Percentiles rank a stretch among this genome's conserved stretches.
phyloP scores from a whole-genome alignment of 2,329 filamentous ascomycete species.

The Cercospora sojina region DNA sequence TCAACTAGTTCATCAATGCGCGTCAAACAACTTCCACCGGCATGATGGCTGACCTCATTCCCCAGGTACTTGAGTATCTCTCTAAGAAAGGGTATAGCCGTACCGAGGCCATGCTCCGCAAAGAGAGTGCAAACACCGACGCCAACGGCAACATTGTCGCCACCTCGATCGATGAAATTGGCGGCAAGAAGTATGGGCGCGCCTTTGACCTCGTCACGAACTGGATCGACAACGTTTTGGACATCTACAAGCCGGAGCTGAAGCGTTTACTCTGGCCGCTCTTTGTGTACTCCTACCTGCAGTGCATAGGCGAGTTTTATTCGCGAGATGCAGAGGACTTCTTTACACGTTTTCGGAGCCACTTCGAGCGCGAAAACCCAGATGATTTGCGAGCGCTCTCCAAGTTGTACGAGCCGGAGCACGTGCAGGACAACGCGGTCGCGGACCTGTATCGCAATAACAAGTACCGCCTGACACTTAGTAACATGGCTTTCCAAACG shows the following conservation, averaged over 20 bases:
- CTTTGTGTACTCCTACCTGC: conserved; percentile 89
- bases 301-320: conserved; percentile 71
- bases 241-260: conserved; percentile 93
- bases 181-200: conserved; percentile 73
- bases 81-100: conserved; percentile 91
- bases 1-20: not conserved
- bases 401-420: conserved; percentile 71
- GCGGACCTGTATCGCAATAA: conserved; percentile 79
- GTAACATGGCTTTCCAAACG: conserved; percentile 75
- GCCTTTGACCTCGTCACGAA: conserved; percentile 56
- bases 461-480: conserved; percentile 89
- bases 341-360: conserved; percentile 64
- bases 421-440: conserved; percentile 73
- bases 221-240: conserved; percentile 89
- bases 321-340: conserved; percentile 71
- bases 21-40: not conserved
- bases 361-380: conserved; percentile 73
- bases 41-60: conserved; percentile 24
- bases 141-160: conserved; percentile 75
- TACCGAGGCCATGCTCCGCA: conserved; percentile 87
- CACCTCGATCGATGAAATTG: conserved; percentile 61
- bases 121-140: conserved; percentile 82
- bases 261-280: conserved; percentile 86
- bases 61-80: conserved; percentile 85
- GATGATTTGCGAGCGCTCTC: conserved; percentile 78